Percentiles rank a stretch among this genome's conserved stretches.
Evolutionary conservation across 78 protist genomes (phyloP).

Genomic region (Polysphondylium violaceum): DNA sequence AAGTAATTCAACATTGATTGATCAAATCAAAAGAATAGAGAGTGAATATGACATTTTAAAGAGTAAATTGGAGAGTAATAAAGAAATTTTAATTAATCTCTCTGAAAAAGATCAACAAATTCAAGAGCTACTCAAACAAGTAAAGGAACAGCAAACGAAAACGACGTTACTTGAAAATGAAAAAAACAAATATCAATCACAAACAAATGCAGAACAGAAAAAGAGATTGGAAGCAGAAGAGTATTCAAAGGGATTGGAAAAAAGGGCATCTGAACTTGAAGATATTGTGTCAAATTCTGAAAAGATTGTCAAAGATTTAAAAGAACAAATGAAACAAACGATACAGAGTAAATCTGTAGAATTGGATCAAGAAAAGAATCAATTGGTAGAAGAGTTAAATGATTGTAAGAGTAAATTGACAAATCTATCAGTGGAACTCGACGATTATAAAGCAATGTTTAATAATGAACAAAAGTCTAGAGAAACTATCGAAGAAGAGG

Average conservation of each 20-base stretch:
- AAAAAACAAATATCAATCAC: not conserved
- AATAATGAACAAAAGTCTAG: conserved; percentile 33
- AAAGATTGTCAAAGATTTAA: not conserved
- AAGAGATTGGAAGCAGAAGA: conserved; percentile 76
- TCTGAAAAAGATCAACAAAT: conserved; percentile 19
- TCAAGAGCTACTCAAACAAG: not conserved
- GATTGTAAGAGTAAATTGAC: not conserved
- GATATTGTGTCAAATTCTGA: not conserved
- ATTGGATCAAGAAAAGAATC: not conserved
- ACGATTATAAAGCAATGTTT: conserved; percentile 17
- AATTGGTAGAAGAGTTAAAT: not conserved
- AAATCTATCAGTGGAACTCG: not conserved
- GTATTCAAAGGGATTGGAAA: conserved; percentile 31
- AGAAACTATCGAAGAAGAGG: conserved; percentile 20
- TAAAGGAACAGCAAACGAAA: not conserved
- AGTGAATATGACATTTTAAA: not conserved
- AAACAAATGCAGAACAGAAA: conserved; percentile 7
- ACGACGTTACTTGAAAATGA: not conserved
- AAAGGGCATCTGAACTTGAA: conserved; percentile 38
- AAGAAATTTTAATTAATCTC: not conserved
- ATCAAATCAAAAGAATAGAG: not conserved
- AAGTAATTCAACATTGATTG: no score
- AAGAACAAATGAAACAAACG: not conserved
- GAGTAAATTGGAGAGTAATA: not conserved
- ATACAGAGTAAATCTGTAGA: not conserved